phyloP scores from a whole-genome alignment of 208 protist species.

The Leishmania amazonensis region DNA sequence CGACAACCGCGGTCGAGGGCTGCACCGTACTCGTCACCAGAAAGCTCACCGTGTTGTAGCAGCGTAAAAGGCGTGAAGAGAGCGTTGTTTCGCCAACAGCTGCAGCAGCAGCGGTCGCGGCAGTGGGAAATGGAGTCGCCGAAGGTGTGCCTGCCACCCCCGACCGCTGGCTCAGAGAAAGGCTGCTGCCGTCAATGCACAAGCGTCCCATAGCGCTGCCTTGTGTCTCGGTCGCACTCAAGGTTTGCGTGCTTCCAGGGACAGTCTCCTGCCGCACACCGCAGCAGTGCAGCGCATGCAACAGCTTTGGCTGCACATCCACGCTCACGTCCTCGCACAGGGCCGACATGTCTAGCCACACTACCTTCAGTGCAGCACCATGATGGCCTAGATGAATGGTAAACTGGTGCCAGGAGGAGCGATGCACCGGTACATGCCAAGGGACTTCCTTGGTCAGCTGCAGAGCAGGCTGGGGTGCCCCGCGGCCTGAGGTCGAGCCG shows the following conservation, averaged over 20 bases:
- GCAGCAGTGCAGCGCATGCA: slow-evolving; percentile 49
- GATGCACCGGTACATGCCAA: slow-evolving; percentile 45
- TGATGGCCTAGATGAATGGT: slow-evolving; percentile 51
- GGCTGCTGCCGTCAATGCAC: slow-evolving; percentile 11
- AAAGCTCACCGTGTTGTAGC: slow-evolving; percentile 29
- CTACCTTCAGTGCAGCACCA: slow-evolving; percentile 49
- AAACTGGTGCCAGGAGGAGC: slow-evolving; percentile 45
- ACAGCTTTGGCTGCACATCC: slow-evolving; percentile 47
- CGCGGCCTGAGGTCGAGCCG: background rate
- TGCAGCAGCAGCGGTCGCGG: background rate
- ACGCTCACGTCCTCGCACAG: slow-evolving; percentile 51
- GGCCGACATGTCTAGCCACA: slow-evolving; percentile 51
- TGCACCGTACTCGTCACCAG: slow-evolving; percentile 41
- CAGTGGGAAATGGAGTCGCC: background rate
- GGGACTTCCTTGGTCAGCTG: slow-evolving; percentile 28
- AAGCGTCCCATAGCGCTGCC: background rate
- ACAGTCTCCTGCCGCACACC: slow-evolving; percentile 34
- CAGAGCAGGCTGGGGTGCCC: background rate
- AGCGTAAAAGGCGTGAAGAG: background rate
- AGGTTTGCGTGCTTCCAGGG: background rate
- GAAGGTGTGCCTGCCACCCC: slow-evolving; percentile 31
- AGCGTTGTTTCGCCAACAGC: background rate
- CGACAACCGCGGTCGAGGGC: slow-evolving; percentile 57
- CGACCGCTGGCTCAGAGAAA: slow-evolving; percentile 18
- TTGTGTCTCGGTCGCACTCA: background rate